phyloP scores from a whole-genome alignment of 345 rosid species.

The Acer campestre region DNA sequence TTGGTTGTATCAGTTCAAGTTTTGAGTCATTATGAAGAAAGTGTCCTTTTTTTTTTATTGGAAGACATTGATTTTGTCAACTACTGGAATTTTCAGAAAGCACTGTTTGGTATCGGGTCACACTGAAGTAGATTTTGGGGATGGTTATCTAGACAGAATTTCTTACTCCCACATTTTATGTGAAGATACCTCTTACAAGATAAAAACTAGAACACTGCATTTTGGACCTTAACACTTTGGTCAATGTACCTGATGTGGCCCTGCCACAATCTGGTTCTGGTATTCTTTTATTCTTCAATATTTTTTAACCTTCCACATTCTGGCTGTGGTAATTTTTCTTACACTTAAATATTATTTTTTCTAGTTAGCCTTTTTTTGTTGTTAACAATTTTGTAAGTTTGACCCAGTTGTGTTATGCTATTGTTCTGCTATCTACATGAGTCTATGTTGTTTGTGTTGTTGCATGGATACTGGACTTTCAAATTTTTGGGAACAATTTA shows the following conservation, averaged over 20 bases:
- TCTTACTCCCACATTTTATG: background rate
- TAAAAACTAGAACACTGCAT: constrained; percentile 1
- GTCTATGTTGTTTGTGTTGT: background rate
- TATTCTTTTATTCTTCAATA: background rate
- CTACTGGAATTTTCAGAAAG: background rate
- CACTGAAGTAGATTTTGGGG: background rate
- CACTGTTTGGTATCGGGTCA: background rate
- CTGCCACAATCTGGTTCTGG: background rate
- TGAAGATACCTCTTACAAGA: background rate
- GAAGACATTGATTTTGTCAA: background rate
- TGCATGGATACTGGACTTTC: background rate
- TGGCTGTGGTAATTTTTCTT: background rate
- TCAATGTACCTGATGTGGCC: background rate
- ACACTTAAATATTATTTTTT: background rate
- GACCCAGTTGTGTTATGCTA: background rate
- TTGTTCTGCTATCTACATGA: background rate
- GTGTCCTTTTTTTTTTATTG: background rate
- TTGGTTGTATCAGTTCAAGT: background rate
- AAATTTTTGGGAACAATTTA: background rate
- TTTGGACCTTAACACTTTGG: background rate
- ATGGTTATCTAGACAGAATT: constrained; percentile 7
- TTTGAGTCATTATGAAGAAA: background rate
- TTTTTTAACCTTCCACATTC: background rate
- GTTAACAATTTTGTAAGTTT: background rate
- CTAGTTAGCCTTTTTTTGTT: background rate